phyloP scores from a whole-genome alignment of 306 rosid genomes.

The Herpetospermum pedunculosum region DNA sequence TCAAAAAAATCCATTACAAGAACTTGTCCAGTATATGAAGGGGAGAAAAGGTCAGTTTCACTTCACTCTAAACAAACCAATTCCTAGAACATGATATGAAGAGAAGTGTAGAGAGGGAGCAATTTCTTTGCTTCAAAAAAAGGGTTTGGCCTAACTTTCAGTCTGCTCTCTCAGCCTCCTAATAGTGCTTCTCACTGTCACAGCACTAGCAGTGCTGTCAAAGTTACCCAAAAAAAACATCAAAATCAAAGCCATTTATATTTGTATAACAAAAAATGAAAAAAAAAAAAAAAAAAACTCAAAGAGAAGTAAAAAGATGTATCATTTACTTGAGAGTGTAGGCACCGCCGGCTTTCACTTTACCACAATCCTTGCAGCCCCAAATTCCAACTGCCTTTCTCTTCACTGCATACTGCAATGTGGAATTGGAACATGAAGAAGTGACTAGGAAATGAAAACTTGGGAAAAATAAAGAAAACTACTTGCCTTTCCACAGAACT shows the following conservation, averaged over 20 bases:
- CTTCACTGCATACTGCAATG: conserved; percentile 63
- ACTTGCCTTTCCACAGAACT: conserved; percentile 78
- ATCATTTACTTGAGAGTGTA: conserved; percentile 59
- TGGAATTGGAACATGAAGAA: not conserved
- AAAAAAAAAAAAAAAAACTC: not conserved
- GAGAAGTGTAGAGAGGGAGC: not conserved
- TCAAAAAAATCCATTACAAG: not conserved
- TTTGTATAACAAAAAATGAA: not conserved
- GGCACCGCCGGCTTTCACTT: conserved; percentile 80
- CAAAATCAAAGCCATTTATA: not conserved
- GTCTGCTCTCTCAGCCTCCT: conserved; percentile 78
- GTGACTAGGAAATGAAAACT: not conserved
- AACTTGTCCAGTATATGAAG: not conserved
- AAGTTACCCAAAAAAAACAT: conserved; percentile 1
- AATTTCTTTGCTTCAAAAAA: not conserved
- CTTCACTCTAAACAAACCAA: not conserved
- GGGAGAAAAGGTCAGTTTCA: not conserved
- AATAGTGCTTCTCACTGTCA: conserved; percentile 76
- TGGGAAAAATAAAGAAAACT: not conserved
- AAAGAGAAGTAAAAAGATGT: not conserved
- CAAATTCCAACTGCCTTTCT: conserved; percentile 83
- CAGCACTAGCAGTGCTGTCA: conserved; percentile 74
- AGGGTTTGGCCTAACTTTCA: conserved; percentile 32
- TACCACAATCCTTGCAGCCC: conserved; percentile 91
- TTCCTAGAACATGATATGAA: not conserved